Evolutionary conservation across 2,329 filamentous ascomycete genomes (phyloP).

Genomic region (Huntiella decipiens): DNA sequence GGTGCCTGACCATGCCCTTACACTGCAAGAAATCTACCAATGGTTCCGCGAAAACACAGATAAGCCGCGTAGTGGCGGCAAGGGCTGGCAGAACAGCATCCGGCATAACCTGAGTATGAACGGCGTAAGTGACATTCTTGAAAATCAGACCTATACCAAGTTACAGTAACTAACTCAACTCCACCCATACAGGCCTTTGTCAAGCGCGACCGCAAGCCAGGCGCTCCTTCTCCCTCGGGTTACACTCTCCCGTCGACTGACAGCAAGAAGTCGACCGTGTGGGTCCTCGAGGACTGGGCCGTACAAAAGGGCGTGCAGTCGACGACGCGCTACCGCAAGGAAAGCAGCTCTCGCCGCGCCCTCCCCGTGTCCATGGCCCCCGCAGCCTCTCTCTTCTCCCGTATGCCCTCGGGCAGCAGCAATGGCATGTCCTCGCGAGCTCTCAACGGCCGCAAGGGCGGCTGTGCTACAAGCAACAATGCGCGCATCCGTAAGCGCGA

Average conservation of each 20-base stretch:
- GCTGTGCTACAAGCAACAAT: constrained; percentile 16
- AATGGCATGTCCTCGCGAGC: constrained; percentile 15
- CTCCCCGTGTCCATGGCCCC: constrained; percentile 4
- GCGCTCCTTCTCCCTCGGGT: constrained; percentile 11
- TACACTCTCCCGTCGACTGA: constrained; percentile 22
- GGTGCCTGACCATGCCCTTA: constrained; percentile 47
- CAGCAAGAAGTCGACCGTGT: constrained; percentile 44
- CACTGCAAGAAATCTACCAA: constrained; percentile 69
- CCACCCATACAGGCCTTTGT: constrained; percentile 20
- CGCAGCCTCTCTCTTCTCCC: not conserved
- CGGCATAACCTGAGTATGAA: constrained; percentile 96
- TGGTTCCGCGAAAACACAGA: constrained; percentile 74
- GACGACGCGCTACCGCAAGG: constrained; percentile 60
- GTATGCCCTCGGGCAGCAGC: not conserved
- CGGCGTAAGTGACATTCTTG: constrained; percentile 34
- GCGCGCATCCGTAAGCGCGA: constrained; percentile 10
- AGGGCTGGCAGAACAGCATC: constrained; percentile 91
- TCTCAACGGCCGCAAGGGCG: constrained; percentile 19
- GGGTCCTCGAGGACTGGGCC: constrained; percentile 57
- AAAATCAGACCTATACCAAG: not conserved
- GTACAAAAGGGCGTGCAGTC: constrained; percentile 57
- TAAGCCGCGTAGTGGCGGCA: constrained; percentile 52
- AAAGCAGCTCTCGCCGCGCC: constrained; percentile 17
- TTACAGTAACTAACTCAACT: not conserved
- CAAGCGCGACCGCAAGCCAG: constrained; percentile 21